These are phyloP conservation scores for Fusarium tjaetaba DNA, from an alignment of 2,329 filamentous ascomycete species.

Conservation along the genomic window DNA sequence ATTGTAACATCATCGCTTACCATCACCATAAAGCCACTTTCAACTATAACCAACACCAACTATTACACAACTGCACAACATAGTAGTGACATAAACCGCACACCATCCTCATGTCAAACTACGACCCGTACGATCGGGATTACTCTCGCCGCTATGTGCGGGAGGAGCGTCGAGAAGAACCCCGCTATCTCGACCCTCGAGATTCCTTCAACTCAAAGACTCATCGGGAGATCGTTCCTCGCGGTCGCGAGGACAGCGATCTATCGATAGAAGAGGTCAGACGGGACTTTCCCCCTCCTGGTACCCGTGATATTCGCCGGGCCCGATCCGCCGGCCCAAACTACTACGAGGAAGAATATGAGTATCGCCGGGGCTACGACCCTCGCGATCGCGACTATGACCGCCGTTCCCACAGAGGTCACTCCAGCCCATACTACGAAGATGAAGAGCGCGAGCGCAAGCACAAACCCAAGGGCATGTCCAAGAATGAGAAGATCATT, in stretches of 20 bases:
- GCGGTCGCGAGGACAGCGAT: constrained; percentile 76
- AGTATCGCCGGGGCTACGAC: constrained; percentile 62
- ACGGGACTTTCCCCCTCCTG: constrained; percentile 84
- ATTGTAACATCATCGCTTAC: neutral
- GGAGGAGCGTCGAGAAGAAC: constrained; percentile 63
- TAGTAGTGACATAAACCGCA: constrained; percentile 11
- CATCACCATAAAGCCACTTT: neutral
- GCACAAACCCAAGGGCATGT: constrained; percentile 59
- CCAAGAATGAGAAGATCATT: constrained; percentile 73
- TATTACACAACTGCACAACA: neutral
- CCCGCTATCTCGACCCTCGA: constrained; percentile 63
- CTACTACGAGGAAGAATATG: constrained; percentile 65
- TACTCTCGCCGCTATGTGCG: constrained; percentile 63
- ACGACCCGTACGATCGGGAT: constrained; percentile 66
- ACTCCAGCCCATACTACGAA: constrained; percentile 63
- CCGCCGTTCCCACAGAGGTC: constrained; percentile 57
- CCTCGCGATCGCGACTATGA: constrained; percentile 54
- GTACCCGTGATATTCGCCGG: constrained; percentile 63
- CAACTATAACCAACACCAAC: neutral
- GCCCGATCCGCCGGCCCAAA: constrained; percentile 71
- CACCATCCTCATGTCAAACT: constrained; percentile 52
- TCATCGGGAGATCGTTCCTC: constrained; percentile 65
- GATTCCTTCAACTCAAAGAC: constrained; percentile 59
- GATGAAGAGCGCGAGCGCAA: constrained; percentile 64
- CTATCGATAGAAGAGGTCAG: constrained; percentile 83